A percentile compares a stretch with the other conserved stretches of the same genome.
Conservation (phyloP, 2,329 filamentous ascomycete species). For the Talaromyces sp. region DNA sequence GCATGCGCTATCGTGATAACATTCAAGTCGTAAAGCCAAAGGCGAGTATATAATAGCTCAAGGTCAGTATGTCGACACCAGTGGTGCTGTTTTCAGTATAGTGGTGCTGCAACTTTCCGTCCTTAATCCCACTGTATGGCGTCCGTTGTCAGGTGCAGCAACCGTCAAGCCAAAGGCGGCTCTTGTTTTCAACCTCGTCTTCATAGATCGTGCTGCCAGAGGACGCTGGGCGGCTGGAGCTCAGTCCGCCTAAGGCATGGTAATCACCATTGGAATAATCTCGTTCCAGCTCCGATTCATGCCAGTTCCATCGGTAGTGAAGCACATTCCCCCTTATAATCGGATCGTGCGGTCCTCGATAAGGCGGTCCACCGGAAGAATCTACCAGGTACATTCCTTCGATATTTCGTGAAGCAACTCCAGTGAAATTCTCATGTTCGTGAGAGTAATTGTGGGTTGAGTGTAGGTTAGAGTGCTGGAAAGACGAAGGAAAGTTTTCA, state of each 20-base stretch:
- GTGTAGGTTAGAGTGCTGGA: not conserved
- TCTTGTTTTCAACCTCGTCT: conserved; percentile 7
- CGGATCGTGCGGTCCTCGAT: conserved; percentile 5
- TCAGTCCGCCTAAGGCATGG: not conserved
- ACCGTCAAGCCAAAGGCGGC: conserved; percentile 9
- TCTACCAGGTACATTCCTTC: conserved; percentile 10
- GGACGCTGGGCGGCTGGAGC: conserved; percentile 4
- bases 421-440: not conserved
- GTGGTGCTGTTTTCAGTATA: not conserved
- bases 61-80: not conserved
- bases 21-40: not conserved
- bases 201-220: conserved; percentile 5
- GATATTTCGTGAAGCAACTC: not conserved
- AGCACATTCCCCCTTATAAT: conserved; percentile 9
- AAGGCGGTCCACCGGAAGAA: not conserved
- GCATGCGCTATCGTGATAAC: not conserved
- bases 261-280: not conserved
- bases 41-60: not conserved
- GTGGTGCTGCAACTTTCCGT: not conserved
- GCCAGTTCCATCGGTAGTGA: conserved; percentile 11
- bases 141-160: not conserved
- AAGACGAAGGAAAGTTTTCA: not conserved
- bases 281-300: conserved; percentile 3
- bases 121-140: not conserved
- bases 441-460: conserved; percentile 1